Evolutionary conservation across 768 basidiomycete genomes (phyloP), one percentile per base, ranked within the genome.

Genomic region (Podaxis pistillaris): DNA sequence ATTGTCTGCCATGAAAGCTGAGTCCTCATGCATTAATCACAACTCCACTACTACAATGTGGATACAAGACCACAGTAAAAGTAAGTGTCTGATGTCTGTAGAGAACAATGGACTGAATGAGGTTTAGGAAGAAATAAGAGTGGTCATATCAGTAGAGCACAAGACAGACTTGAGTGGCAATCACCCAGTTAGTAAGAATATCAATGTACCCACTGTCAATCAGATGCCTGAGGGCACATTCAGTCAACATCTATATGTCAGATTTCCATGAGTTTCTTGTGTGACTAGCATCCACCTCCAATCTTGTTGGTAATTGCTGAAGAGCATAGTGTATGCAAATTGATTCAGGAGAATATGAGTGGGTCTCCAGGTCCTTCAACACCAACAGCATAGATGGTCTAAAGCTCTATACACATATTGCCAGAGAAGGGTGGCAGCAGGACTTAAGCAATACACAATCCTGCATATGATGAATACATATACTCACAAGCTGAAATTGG

Each of bases 381-480:
- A 4, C 22, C 4, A 28, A 13, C 7, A 26, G 41, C 8, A 3
- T 19, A 11, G 19, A 13, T 7, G 36, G 47, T 1, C 37, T 38
- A 9, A 50, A 15, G 33, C 17, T 59, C 8, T 47, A 46, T 24
- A 19, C 15, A 9, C 2, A 13, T 15, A 24, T 50, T 5, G 15
- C 50, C 7, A 26, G 36, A 37, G 58, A 59, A 51, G 22, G 46
- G 47, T 59, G 12, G 58, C 49, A 26, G 58, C 58, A 26, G 58
- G 58, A 7, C 37, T 59, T 30, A 59, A 59, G 33, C 15, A 59
- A 36, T 50, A 50, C n/a, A 59, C 58, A 6, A 19, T 59, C 15
- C 49, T 37, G 6, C 28, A 59, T 24, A 24, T 59, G 46, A 59
- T 59, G 46, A 50, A 41, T 19, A 59, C 30, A 22, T 38, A 49